Base-by-base conservation (phyloP, 2,329 filamentous ascomycete species). In the Hymenoscyphus infarciens region DNA sequence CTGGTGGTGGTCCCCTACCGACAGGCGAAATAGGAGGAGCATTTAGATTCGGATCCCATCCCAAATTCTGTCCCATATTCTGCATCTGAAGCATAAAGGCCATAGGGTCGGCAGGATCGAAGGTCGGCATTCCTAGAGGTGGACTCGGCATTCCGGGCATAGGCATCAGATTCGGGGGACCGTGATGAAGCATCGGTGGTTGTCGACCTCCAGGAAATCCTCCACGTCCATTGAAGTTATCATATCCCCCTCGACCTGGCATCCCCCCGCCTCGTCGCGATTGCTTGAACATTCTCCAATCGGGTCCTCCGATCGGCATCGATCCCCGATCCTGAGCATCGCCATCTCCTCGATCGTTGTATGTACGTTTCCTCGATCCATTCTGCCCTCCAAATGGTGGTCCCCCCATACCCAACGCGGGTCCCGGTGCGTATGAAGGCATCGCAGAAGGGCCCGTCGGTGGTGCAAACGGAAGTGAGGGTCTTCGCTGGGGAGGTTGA, bases 11-110 rank as follows among this genome's bases (percentile, higher is more conserved):
- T 31, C 67, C 61, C 11, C 59, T 58, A 33, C 54, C 35, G 38
- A 59, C 64, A 69, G 64, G 71, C 25, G 73, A 72, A 71, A 74
- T 67, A 65, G 74, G 70, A 16, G 42, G 29, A 19, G 29, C 29
- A 68, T 76, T 66, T 74, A 78, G 69, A 62, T 78, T 76, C 70
- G 79, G 75, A 49, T 49, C 42, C 42, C 42, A 49, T 5, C 42
- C 42, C 68, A 84, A 75, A 2, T 78, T 77, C 54, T 82, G 74
- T 1, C 79, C 80, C 71, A 85, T 81, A 16, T 83, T 81, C 67
- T 87, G 84, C 77, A 90, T 83, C 31, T 83, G 82, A 67, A 87
- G 72, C 25, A 90, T 77, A 13, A 84, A 80, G 25, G 86, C 82
- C 76, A 90, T 79, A 0, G 87, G 84, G 66, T 86, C 82, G 63